These are phyloP conservation scores for Apiotrichum veenhuisii DNA, from an alignment of 1,284 basidiomycete species.

Conservation along the genomic window DNA sequence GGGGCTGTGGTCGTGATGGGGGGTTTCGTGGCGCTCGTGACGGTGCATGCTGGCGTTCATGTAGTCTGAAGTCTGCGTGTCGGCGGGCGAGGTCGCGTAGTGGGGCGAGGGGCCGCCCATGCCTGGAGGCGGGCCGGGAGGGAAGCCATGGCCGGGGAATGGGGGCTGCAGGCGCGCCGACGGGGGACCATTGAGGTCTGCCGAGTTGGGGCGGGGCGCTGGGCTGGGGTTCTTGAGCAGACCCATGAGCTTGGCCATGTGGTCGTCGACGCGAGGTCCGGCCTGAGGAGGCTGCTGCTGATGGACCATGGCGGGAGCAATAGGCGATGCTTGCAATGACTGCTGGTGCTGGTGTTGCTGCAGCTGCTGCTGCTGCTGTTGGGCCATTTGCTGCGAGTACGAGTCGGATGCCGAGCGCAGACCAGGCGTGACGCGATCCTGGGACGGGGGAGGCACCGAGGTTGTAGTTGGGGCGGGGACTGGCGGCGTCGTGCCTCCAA, in stretches of 20 bases:
- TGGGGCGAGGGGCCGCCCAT: conserved; percentile 9
- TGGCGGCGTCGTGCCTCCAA: background rate
- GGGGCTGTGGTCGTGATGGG: conserved; percentile 3
- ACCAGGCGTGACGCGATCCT: conserved; percentile 2
- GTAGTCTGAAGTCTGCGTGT: conserved; percentile 7
- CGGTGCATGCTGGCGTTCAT: conserved; percentile 6
- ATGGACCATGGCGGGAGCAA: background rate
- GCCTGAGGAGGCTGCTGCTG: background rate
- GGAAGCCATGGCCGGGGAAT: conserved; percentile 4
- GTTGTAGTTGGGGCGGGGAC: background rate
- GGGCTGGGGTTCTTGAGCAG: conserved; percentile 29
- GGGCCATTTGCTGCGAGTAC: background rate
- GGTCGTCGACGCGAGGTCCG: conserved; percentile 24
- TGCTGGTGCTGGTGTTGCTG: too few species aligned
- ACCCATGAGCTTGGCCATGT: conserved; percentile 43
- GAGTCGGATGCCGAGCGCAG: conserved; percentile 1
- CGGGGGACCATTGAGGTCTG: conserved; percentile 5
- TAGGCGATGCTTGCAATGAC: background rate
- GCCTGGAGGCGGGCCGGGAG: conserved; percentile 13
- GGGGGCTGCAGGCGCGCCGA: conserved; percentile 2
- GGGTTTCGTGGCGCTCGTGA: conserved; percentile 6
- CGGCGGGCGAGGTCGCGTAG: conserved; percentile 13
- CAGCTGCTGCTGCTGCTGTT: conserved; percentile 10
- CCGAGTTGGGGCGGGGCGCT: conserved; percentile 12
- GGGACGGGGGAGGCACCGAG: background rate